Percentiles rank a stretch among this genome's conserved stretches.
Evolutionary conservation across 768 basidiomycete genomes (phyloP).

Genomic region (Trametes cingulata): DNA sequence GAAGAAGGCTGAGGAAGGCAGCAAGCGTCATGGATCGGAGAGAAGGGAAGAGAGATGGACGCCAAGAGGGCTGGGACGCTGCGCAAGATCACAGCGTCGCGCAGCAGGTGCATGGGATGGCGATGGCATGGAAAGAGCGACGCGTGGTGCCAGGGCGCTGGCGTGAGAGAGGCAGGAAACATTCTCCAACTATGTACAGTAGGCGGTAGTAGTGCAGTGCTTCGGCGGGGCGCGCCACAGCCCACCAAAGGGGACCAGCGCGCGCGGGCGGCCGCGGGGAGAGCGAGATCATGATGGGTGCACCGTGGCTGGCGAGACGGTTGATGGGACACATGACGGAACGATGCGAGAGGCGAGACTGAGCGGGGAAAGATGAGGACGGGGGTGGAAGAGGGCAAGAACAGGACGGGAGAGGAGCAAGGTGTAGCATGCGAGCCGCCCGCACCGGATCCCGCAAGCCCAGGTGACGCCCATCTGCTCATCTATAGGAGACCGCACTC

Average conservation of each 20-base stretch:
- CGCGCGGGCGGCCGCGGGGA: not conserved
- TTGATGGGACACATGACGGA: slow-evolving; percentile 13
- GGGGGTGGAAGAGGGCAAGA: not conserved
- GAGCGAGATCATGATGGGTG: slow-evolving; percentile 15
- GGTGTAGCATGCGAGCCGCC: slow-evolving; percentile 3
- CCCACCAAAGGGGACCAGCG: not conserved
- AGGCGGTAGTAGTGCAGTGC: slow-evolving; percentile 20
- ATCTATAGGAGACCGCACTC: slow-evolving; percentile 78
- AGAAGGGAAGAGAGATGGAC: not conserved
- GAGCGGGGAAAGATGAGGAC: not conserved
- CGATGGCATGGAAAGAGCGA: slow-evolving; percentile 21
- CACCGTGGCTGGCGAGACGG: not conserved
- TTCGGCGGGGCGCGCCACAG: not conserved
- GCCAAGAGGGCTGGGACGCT: not conserved
- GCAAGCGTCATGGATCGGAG: slow-evolving; percentile 19
- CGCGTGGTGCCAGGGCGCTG: slow-evolving; percentile 12
- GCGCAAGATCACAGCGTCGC: slow-evolving; percentile 2
- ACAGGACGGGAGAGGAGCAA: not conserved
- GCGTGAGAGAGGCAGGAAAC: slow-evolving; percentile 13
- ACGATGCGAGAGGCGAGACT: slow-evolving; percentile 1
- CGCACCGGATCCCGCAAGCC: not conserved
- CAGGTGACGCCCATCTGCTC: not conserved
- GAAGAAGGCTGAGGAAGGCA: slow-evolving; percentile 1
- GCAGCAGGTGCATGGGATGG: slow-evolving; percentile 5
- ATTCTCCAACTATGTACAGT: slow-evolving; percentile 24